Percentiles rank a stretch among this genome's conserved stretches.
phyloP scores from a whole-genome alignment of 768 basidiomycete species.

The Calocybe indica region DNA sequence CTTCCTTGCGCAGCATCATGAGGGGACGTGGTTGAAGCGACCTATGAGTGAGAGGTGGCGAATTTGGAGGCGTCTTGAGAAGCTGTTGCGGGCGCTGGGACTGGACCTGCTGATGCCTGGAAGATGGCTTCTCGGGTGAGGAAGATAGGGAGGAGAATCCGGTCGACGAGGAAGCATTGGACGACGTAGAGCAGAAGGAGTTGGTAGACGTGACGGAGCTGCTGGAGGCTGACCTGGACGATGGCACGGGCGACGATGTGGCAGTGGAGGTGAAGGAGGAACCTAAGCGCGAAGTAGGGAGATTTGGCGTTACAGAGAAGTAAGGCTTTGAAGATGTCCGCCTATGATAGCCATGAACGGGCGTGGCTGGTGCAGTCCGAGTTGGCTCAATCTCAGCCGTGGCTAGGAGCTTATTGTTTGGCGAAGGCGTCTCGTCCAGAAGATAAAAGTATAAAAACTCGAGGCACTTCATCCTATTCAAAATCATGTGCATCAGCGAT shows the following conservation, averaged over 20 bases:
- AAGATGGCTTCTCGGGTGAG: constrained; percentile 37
- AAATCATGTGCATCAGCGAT: no score
- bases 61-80: constrained; percentile 19
- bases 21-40: constrained; percentile 40
- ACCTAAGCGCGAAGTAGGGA: constrained; percentile 32
- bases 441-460: constrained; percentile 96
- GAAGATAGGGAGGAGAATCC: constrained; percentile 31
- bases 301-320: constrained; percentile 27
- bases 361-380: constrained; percentile 34
- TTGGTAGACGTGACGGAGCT: constrained; percentile 34
- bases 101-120: constrained; percentile 9
- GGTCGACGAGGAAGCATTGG: constrained; percentile 34
- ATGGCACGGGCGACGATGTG: constrained; percentile 9
- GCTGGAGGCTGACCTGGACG: constrained; percentile 29
- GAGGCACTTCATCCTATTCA: constrained; percentile 84
- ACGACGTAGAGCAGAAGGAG: constrained; percentile 38
- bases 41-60: constrained; percentile 19
- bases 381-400: constrained; percentile 16
- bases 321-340: constrained; percentile 27
- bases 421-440: constrained; percentile 62
- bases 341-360: constrained; percentile 19
- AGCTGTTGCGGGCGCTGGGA: no score
- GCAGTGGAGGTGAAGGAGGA: constrained; percentile 26
- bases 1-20: constrained; percentile 62
- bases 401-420: constrained; percentile 9